phyloP scores from a whole-genome alignment of 306 rosid genomes.

The Prunus fruticosa region DNA sequence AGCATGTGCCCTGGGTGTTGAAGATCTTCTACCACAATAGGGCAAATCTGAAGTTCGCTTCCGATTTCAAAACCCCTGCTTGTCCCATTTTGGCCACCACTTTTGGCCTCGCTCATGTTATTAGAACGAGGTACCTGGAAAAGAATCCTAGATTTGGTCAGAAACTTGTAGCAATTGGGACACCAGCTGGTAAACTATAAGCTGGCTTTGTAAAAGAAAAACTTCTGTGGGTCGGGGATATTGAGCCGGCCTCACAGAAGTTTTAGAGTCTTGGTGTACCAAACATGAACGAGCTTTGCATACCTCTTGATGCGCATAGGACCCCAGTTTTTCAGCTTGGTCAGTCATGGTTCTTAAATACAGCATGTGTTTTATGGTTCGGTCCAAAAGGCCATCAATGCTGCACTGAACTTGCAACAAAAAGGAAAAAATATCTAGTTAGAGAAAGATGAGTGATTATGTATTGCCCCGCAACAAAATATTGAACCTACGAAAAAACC shows the following conservation, averaged over 20 bases:
- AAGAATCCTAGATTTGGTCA: not conserved
- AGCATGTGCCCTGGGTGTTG: constrained; percentile 72
- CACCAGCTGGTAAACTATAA: not conserved
- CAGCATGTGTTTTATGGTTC: constrained; percentile 71
- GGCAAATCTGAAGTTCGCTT: constrained; percentile 51
- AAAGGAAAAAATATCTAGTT: not conserved
- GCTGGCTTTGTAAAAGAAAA: not conserved
- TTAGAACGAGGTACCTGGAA: constrained; percentile 44
- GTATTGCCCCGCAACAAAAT: not conserved
- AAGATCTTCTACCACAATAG: constrained; percentile 85
- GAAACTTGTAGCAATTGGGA: not conserved
- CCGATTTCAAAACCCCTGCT: constrained; percentile 67
- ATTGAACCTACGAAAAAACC: not conserved
- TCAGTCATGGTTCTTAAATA: constrained; percentile 57
- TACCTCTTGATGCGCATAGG: constrained; percentile 47
- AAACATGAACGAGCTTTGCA: not conserved
- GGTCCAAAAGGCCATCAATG: constrained; percentile 85
- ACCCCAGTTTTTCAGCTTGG: constrained; percentile 68
- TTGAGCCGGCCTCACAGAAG: not conserved
- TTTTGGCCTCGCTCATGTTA: constrained; percentile 25
- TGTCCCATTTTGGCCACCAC: constrained; percentile 45
- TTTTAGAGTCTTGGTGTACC: not conserved
- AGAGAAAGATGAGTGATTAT: constrained; percentile 3
- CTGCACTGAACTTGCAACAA: constrained; percentile 59
- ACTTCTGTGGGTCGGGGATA: not conserved